phyloP scores from a whole-genome alignment of 1,284 basidiomycete genomes.

The Xerocomus amazonicus region DNA sequence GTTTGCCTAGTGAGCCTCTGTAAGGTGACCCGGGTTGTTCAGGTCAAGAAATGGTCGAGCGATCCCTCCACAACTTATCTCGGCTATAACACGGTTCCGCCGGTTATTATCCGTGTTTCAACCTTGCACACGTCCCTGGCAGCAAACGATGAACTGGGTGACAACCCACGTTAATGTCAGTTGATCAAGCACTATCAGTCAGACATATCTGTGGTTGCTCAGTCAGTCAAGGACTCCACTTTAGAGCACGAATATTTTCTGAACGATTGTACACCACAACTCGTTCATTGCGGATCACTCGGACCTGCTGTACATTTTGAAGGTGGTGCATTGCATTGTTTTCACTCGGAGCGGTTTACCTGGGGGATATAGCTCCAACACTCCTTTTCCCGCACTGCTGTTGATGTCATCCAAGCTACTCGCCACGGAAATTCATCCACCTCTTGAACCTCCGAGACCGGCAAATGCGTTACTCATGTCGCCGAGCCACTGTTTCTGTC shows the following conservation, averaged over 20 bases:
- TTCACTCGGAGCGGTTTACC: not conserved
- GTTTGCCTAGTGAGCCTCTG: too few relatives aligned
- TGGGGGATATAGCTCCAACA: conserved; percentile 7
- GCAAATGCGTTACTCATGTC: not conserved
- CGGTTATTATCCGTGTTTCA: not conserved
- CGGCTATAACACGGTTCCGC: not conserved
- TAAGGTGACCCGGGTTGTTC: not conserved
- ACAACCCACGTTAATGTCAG: too few relatives aligned
- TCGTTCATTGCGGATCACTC: conserved; percentile 1
- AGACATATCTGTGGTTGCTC: too few relatives aligned
- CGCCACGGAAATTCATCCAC: conserved; percentile 3
- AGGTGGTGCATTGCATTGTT: too few relatives aligned
- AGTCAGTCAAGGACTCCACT: too few relatives aligned
- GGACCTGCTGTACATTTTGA: not conserved
- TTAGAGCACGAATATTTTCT: too few relatives aligned
- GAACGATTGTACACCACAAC: too few relatives aligned
- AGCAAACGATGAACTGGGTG: too few relatives aligned
- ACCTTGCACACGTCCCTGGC: too few relatives aligned
- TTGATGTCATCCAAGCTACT: conserved; percentile 1
- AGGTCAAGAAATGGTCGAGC: not conserved
- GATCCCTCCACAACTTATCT: not conserved
- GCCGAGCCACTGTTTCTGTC: not conserved
- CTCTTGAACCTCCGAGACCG: not conserved
- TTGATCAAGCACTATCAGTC: too few relatives aligned
- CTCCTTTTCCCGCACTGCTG: conserved; percentile 9